Conservation (phyloP, 2,329 filamentous ascomycete species). For the Fonsecaea monophora region DNA sequence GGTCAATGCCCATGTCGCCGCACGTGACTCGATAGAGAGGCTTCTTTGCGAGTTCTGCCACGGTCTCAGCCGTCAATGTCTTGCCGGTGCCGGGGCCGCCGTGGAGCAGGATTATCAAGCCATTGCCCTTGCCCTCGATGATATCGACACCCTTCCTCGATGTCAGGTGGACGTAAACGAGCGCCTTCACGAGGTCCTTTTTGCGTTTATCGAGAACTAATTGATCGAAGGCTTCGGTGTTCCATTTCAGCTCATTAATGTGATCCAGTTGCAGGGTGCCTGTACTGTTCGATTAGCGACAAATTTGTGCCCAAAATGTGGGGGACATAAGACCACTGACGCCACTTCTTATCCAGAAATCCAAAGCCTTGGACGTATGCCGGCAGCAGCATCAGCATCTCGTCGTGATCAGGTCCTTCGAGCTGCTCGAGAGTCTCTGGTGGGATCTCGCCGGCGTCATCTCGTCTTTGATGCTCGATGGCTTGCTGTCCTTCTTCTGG, state of each 20-base stretch:
- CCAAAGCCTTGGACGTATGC: not conserved
- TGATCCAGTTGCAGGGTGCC: no score
- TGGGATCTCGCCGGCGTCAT: no score
- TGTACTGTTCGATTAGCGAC: no score
- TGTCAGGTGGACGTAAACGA: constrained; percentile 40
- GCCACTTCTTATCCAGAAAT: not conserved
- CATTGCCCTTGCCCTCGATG: constrained; percentile 47
- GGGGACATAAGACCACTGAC: not conserved
- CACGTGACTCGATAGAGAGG: constrained; percentile 52
- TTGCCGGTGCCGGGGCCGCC: constrained; percentile 51
- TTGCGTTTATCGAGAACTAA: constrained; percentile 10
- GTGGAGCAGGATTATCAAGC: constrained; percentile 48
- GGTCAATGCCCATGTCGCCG: constrained; percentile 49
- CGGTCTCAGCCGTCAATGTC: constrained; percentile 50
- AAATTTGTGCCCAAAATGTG: no score
- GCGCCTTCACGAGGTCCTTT: constrained; percentile 47
- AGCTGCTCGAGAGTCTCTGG: no score
- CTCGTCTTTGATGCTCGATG: not conserved
- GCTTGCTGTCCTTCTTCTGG: not conserved
- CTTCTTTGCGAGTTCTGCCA: constrained; percentile 49
- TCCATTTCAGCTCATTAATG: no score
- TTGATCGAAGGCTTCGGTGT: no score
- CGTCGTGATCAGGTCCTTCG: no score
- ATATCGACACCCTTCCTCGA: constrained; percentile 44
- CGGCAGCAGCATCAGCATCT: not conserved